Conservation (phyloP, 345 rosid genomes). For the Trapa bicornis region DNA sequence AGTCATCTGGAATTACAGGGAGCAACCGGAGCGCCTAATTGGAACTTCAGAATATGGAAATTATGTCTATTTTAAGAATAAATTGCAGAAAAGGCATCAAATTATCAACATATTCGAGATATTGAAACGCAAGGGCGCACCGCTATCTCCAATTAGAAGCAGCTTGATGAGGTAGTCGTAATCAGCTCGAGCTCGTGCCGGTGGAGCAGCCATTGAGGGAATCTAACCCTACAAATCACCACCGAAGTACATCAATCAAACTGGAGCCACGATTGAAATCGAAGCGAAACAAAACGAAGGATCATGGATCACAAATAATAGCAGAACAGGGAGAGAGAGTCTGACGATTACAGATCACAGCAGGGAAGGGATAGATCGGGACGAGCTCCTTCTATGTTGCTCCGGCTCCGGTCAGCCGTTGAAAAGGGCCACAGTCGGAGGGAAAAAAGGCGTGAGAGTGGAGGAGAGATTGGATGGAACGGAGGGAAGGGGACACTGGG, state of each 20-base stretch:
- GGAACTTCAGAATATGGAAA: not conserved
- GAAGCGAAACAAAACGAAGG: conserved; percentile 9
- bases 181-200: conserved; percentile 74
- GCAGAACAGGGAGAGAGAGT: not conserved
- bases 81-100: conserved; percentile 1
- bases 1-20: not conserved
- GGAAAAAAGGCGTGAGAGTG: not conserved
- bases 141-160: conserved; percentile 65
- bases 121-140: conserved; percentile 17
- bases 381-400: conserved; percentile 15
- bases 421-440: conserved; percentile 5
- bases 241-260: conserved; percentile 19
- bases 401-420: conserved; percentile 42
- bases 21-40: not conserved
- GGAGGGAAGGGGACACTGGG: not conserved
- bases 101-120: not conserved
- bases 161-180: conserved; percentile 65
- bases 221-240: not conserved
- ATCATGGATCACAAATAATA: conserved; percentile 5
- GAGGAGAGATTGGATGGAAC: not conserved
- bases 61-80: not conserved
- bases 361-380: conserved; percentile 20
- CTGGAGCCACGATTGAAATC: not conserved
- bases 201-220: conserved; percentile 51
- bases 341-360: conserved; percentile 23